phyloP scores from a whole-genome alignment of 352 stramenopile genomes.

The Phytophthora pisi region DNA sequence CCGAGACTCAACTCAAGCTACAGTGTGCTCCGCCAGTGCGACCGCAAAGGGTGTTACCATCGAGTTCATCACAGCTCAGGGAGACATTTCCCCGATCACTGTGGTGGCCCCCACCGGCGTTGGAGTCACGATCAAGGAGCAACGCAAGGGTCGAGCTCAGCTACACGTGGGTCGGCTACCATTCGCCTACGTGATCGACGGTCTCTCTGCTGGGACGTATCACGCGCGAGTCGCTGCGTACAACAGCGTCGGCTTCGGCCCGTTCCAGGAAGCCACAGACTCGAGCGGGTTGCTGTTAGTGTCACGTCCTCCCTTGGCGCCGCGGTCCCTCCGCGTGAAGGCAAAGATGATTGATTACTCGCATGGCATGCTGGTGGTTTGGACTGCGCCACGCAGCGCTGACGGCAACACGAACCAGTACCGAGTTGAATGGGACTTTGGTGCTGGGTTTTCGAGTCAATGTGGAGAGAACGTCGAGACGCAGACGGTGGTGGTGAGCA shows the following conservation, averaged over 20 bases:
- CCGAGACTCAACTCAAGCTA: slow-evolving; percentile 42
- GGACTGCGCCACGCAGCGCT: slow-evolving; percentile 86
- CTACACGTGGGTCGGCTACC: slow-evolving; percentile 71
- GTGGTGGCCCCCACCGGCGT: slow-evolving; percentile 11
- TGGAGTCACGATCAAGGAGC: slow-evolving; percentile 37
- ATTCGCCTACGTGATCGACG: slow-evolving; percentile 86
- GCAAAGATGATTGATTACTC: slow-evolving; percentile 49
- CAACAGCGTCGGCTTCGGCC: slow-evolving; percentile 93
- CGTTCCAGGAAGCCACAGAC: slow-evolving; percentile 57
- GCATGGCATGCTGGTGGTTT: slow-evolving; percentile 61
- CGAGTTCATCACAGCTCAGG: slow-evolving; percentile 55
- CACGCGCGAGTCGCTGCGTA: slow-evolving; percentile 93
- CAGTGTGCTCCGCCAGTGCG: slow-evolving; percentile 47
- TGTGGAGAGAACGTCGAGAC: slow-evolving; percentile 79
- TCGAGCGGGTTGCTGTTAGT: slow-evolving; percentile 41
- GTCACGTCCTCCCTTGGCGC: slow-evolving; percentile 29
- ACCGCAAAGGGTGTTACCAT: slow-evolving; percentile 50
- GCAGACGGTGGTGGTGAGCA: slow-evolving; percentile 54
- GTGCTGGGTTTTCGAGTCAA: slow-evolving; percentile 80
- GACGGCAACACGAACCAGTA: slow-evolving; percentile 78
- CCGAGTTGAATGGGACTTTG: slow-evolving; percentile 95
- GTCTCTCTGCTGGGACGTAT: slow-evolving; percentile 85
- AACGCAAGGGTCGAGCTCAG: slow-evolving; percentile 62
- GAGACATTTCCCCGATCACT: slow-evolving; percentile 51
- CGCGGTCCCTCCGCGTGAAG: slow-evolving; percentile 83